Evolutionary conservation across 2,329 filamentous ascomycete genomes (phyloP).

Genomic region (Colletotrichum tropicale): DNA sequence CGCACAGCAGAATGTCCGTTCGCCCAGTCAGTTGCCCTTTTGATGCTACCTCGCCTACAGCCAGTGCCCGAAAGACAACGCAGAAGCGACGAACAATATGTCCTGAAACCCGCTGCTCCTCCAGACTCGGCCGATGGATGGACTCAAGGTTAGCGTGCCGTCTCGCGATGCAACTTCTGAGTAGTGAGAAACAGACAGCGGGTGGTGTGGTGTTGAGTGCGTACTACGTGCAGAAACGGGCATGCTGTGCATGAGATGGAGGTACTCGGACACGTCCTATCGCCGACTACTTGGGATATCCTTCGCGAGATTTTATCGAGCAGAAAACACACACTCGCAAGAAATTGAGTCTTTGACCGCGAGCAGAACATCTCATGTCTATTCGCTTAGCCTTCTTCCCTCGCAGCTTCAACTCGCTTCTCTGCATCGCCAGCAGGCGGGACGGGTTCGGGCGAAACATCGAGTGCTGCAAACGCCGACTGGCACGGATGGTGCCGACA

Average conservation of each 20-base stretch:
- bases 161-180: background rate
- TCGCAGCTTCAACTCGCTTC: background rate
- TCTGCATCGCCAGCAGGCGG: background rate
- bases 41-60: background rate
- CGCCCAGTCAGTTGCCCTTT: background rate
- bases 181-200: background rate
- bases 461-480: background rate
- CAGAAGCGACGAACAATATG: background rate
- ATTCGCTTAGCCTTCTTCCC: background rate
- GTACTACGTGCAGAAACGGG: background rate
- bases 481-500: slow-evolving; percentile 1
- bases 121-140: background rate
- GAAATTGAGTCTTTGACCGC: background rate
- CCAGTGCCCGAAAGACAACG: background rate
- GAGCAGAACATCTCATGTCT: background rate
- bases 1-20: background rate
- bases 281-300: background rate
- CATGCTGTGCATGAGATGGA: background rate
- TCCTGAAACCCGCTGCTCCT: background rate
- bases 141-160: background rate
- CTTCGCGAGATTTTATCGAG: background rate
- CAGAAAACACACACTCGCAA: background rate
- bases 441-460: background rate
- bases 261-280: slow-evolving; percentile 1
- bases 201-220: background rate